Conservation (phyloP, 371 early-diverging fungal genomes). For the Mortierella sp. region DNA sequence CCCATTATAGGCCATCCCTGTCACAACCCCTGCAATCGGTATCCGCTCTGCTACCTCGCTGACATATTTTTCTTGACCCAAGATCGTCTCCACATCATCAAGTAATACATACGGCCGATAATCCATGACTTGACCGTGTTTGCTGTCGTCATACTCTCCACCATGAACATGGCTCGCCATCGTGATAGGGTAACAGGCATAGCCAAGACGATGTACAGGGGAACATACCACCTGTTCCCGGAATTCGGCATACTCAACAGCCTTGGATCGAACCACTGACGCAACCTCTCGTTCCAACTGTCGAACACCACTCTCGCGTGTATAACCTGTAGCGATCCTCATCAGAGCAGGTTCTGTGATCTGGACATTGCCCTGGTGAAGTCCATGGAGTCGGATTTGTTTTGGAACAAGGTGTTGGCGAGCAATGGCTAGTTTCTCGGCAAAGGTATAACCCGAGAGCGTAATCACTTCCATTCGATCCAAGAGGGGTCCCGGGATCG, state of each 20-base stretch:
- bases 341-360: constrained; percentile 67
- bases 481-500: constrained; percentile 81
- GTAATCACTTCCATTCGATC: constrained; percentile 93
- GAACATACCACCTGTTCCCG: constrained; percentile 29
- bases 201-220: too few species aligned
- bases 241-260: constrained; percentile 72
- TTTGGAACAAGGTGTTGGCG: constrained; percentile 65
- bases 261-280: constrained; percentile 78
- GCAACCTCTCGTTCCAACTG: constrained; percentile 81
- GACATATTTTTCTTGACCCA: constrained; percentile 74
- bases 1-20: constrained; percentile 85
- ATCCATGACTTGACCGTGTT: background rate
- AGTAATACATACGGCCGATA: constrained; percentile 53
- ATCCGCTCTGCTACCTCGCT: constrained; percentile 72
- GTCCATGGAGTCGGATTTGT: constrained; percentile 76
- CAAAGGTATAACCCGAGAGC: constrained; percentile 86
- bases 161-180: background rate
- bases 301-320: constrained; percentile 90
- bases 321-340: constrained; percentile 78
- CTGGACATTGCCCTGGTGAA: constrained; percentile 58
- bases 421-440: constrained; percentile 72
- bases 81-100: constrained; percentile 65
- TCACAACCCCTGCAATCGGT: constrained; percentile 78
- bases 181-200: too few species aligned
- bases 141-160: constrained; percentile 2